A percentile compares a stretch with the other conserved stretches of the same genome.
phyloP scores from a whole-genome alignment of 371 early-diverging fungal species.

The Batrachochytrium dendrobatidis region DNA sequence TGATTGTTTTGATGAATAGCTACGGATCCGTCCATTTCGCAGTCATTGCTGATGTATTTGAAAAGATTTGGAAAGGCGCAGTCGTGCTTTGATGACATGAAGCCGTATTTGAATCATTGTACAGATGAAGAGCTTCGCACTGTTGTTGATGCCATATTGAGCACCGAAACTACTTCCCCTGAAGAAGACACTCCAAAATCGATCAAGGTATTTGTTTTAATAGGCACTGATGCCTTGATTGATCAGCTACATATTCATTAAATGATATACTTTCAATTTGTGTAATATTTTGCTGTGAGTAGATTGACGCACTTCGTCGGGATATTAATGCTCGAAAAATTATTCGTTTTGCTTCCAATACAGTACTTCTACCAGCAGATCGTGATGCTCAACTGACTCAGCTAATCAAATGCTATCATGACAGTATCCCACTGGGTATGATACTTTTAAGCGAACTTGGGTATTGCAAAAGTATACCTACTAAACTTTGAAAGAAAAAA shows the following conservation, averaged over 20 bases:
- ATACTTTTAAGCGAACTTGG: background rate
- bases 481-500: conserved; percentile 3
- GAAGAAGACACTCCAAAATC: no score
- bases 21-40: no score
- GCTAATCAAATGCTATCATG: conserved; percentile 23
- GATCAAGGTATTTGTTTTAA: no score
- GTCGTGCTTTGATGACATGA: conserved; percentile 73
- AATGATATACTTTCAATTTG: no score
- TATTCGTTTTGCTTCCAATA: background rate
- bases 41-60: conserved; percentile 53
- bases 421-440: conserved; percentile 1
- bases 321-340: conserved; percentile 13
- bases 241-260: no score
- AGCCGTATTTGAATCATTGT: conserved; percentile 55
- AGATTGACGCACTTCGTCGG: conserved; percentile 3
- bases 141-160: no score
- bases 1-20: no score
- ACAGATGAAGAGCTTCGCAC: no score
- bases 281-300: background rate
- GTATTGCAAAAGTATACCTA: background rate
- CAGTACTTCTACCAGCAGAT: background rate
- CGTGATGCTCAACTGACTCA: conserved; percentile 27
- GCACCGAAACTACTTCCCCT: no score
- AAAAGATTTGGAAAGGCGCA: conserved; percentile 57
- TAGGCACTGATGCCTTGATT: no score